These are phyloP conservation scores for Penicillium odoratum DNA, from an alignment of 495 filamentous ascomycete species.

Conservation along the genomic window DNA sequence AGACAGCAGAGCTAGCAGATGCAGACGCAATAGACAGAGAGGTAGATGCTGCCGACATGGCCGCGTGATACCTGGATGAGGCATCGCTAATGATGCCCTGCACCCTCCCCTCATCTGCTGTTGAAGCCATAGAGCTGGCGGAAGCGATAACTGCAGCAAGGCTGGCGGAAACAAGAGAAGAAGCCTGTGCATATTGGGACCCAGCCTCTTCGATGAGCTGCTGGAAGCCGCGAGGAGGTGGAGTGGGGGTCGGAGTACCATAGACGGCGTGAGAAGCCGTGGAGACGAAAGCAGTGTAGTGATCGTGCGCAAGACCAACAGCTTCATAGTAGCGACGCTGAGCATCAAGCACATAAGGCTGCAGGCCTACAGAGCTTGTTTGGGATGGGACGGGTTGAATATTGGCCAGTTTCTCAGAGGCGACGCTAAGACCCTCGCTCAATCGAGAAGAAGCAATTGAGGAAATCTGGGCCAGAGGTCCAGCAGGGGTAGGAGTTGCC, in stretches of 20 bases:
- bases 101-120: constrained; percentile 40
- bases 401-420: constrained; percentile 63
- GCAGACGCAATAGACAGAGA: constrained; percentile 52
- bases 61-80: constrained; percentile 48
- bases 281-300: constrained; percentile 69
- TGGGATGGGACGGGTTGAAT: constrained; percentile 59
- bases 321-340: constrained; percentile 76
- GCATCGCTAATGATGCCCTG: constrained; percentile 47
- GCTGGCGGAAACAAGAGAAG: constrained; percentile 50
- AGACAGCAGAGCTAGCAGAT: constrained; percentile 47
- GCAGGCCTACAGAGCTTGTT: constrained; percentile 54
- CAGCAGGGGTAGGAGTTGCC: constrained; percentile 40
- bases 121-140: constrained; percentile 45
- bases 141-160: constrained; percentile 46
- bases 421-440: constrained; percentile 60
- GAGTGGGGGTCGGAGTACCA: constrained; percentile 47
- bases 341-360: constrained; percentile 59
- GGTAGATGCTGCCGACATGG: constrained; percentile 50
- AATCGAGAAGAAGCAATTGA: constrained; percentile 66
- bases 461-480: constrained; percentile 56
- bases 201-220: constrained; percentile 46
- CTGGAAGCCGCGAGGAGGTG: constrained; percentile 31
- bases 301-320: constrained; percentile 72
- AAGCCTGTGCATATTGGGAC: constrained; percentile 44
- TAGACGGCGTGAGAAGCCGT: constrained; percentile 63